These are phyloP conservation scores for Parascedosporium putredinis DNA, from an alignment of 2,329 filamentous ascomycete species.

Conservation along the genomic window DNA sequence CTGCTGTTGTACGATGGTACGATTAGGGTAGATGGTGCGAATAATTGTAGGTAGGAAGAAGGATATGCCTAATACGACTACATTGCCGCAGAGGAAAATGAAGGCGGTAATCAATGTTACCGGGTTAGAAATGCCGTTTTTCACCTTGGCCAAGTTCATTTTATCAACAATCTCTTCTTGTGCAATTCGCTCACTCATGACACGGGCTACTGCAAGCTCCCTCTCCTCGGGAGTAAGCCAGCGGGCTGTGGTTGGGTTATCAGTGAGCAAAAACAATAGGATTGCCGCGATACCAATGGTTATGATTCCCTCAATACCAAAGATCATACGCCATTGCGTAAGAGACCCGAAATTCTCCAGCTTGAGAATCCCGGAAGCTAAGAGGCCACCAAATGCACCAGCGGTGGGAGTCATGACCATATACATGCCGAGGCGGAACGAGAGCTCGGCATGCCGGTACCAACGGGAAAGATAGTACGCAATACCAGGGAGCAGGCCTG, in stretches of 20 bases:
- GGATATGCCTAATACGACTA: conserved; percentile 26
- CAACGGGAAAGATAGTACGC: conserved; percentile 63
- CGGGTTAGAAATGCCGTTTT: conserved; percentile 45
- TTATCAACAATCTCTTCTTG: conserved; percentile 48
- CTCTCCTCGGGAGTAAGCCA: conserved; percentile 48
- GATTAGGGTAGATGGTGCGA: conserved; percentile 18
- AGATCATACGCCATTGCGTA: conserved; percentile 70
- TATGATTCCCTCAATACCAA: conserved; percentile 54
- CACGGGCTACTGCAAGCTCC: conserved; percentile 37
- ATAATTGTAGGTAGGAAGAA: conserved; percentile 27
- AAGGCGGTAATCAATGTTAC: conserved; percentile 13
- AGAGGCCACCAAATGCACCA: conserved; percentile 61
- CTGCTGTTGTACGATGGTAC: conserved; percentile 16
- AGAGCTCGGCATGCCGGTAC: conserved; percentile 63
- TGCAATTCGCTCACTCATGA: conserved; percentile 30
- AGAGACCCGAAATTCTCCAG: conserved; percentile 55
- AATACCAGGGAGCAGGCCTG: conserved; percentile 59
- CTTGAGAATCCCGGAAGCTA: conserved; percentile 62
- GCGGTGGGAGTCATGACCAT: conserved; percentile 63
- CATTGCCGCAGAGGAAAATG: conserved; percentile 11
- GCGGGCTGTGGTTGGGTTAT: conserved; percentile 44
- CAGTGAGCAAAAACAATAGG: conserved; percentile 43
- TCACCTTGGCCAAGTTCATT: conserved; percentile 41
- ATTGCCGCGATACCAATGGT: conserved; percentile 37
- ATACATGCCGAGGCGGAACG: conserved; percentile 56